Evolutionary conservation across 305 asterid species (phyloP), one percentile per base, ranked within the genome.

Genomic region (Solanum hybrid): DNA sequence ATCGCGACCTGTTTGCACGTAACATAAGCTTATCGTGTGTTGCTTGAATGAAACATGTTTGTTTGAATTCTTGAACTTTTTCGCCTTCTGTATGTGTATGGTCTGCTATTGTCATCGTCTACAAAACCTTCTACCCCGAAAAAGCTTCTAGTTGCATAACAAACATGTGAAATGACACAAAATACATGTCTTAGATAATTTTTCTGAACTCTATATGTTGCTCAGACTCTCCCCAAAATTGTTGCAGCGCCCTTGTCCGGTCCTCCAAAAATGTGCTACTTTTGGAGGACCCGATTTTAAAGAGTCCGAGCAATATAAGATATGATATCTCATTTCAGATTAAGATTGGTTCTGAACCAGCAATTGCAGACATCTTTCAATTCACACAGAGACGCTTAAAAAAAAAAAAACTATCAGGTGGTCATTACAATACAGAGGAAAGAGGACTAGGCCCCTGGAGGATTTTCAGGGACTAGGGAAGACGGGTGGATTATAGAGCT

Each of bases 101-200:
- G 98, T 64, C 98, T 91, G 94, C 98, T 96, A 73, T 96, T 95
- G 75, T 96, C 42, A 38, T 38, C 42, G 42, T 38, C 42, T 38
- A 38, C 42, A 10, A 38, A 38, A 38, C 0, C 42, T 38, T 38
- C 42, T 38, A 38, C 42, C 42, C 42, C 42, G 42, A 38, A 38
- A 38, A 38, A 38, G 42, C 42, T 38, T 38, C 42, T 38, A 37
- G 42, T 37, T 37, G 42, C 42, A 38, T 38, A 0, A 38, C 42
- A 38, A 38, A 38, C 42, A 38, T 38, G 42, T 38, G 42, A 38
- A 38, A 38, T 90, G 76, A 86, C 81, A 76, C 24, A 17, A 76
- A 31, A 38, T 38, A 76, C 40, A 76, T 15, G 81, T 75, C 13
- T 27, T 32, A 7, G 40, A 17, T 76, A 32, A 12, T 76, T 76